phyloP scores from a whole-genome alignment of 352 stramenopile species.

The Phytophthora pluvialis region DNA sequence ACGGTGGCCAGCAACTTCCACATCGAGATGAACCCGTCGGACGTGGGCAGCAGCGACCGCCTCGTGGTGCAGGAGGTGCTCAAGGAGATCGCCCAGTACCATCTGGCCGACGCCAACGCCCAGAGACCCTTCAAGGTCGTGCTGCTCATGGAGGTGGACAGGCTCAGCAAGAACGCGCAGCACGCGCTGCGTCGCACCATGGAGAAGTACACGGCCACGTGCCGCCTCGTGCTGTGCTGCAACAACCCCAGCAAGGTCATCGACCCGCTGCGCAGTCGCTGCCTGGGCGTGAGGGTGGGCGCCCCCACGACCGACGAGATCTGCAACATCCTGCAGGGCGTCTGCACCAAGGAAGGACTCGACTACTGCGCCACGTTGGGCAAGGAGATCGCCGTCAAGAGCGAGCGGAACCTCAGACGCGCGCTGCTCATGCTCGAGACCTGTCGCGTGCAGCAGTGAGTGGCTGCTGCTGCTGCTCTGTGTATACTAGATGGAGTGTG shows the following conservation, averaged over 20 bases:
- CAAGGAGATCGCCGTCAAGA: constrained; percentile 92
- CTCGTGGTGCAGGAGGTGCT: constrained; percentile 99
- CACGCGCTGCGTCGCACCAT: constrained; percentile 97
- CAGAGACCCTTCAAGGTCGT: constrained; percentile 92
- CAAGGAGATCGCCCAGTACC: constrained; percentile 98
- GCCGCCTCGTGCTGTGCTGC: constrained; percentile 97
- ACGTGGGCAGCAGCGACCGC: constrained; percentile 97
- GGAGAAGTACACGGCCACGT: constrained; percentile 96
- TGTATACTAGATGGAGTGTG: not conserved
- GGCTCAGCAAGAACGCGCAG: constrained; percentile 97
- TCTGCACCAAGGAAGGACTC: constrained; percentile 93
- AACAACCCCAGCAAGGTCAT: constrained; percentile 98
- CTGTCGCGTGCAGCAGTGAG: constrained; percentile 80
- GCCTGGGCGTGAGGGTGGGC: constrained; percentile 94
- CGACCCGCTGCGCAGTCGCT: constrained; percentile 96
- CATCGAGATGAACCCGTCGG: constrained; percentile 98
- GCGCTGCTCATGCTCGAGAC: constrained; percentile 98
- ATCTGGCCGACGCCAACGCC: constrained; percentile 78
- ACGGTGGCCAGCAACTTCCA: constrained; percentile 98
- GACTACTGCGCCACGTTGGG: constrained; percentile 89
- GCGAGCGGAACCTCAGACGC: constrained; percentile 95
- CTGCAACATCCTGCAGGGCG: constrained; percentile 86
- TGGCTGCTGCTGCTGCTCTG: not conserved
- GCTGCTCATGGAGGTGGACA: constrained; percentile 97
- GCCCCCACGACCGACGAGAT: constrained; percentile 93